Base-by-base conservation (phyloP, 2,329 filamentous ascomycete genomes). In the Aureobasidium sp. region DNA sequence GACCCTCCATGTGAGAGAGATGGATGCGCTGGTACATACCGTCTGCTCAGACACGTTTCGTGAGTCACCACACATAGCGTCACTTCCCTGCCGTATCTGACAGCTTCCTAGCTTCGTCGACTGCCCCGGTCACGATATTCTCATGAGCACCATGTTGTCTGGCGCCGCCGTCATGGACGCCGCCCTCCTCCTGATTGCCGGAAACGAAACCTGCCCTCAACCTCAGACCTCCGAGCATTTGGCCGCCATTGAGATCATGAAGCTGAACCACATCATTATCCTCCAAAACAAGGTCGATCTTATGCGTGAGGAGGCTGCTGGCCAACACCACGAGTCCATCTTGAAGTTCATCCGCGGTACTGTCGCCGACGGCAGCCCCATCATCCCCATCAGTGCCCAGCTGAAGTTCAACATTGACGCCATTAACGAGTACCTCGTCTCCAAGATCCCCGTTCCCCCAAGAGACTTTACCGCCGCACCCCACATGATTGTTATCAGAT, bases 131-230 rank as follows among this genome's bases (percentile, higher is more conserved):
- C 94, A 99, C 90, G 94, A 99, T 80, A 99, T 99, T 91, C 92
- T 99, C 76, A 99, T 99, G 94, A 97, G 93, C 79, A 99, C 94
- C 71, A 99, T 99, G 94, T 87, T 99, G 83, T 99, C 94, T 73
- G 94, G 94, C 73, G 94, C 94, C 70, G 94, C 94, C 67, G 94
- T 99, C 84, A 99, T 99, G 94, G 94, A 99, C 78, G 94, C 94
- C 67, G 94, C 94, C 20, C 85, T 99, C 64, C 86, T 99, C 62
- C 84, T 99, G 61, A 97, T 99, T 74, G 94, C 94, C 65, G 94
- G 94, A 75, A 99, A 99, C 80, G 94, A 99, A 87, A 87, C 90
- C 58, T 97, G 94, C 81, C 94, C 94, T 37, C 94, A 99, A 78
- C 94, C 94, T 56, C 94, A 99, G 79, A 99, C 94, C 20, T 97